phyloP scores from a whole-genome alignment of 2,329 filamentous ascomycete species.

The Arthrobotrys sinensis region DNA sequence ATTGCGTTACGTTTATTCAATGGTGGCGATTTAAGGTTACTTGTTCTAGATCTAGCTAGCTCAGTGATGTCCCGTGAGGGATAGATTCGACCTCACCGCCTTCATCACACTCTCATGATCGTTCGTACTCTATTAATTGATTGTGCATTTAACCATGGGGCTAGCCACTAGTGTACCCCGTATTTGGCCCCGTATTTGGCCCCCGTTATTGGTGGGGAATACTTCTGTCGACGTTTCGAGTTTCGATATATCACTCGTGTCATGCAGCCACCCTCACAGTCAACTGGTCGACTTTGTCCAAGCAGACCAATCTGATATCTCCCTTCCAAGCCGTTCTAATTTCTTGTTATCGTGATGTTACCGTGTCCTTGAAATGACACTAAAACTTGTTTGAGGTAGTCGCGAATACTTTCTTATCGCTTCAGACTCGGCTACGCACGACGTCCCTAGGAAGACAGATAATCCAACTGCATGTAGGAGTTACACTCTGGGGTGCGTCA shows the following conservation, averaged over 20 bases:
- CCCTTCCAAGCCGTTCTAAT: slow-evolving; percentile 1
- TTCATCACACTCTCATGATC: slow-evolving; percentile 16
- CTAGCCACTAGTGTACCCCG: slow-evolving; percentile 28
- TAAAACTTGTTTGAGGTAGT: slow-evolving; percentile 38
- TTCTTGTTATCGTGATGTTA: slow-evolving; percentile 28
- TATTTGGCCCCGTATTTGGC: slow-evolving; percentile 8
- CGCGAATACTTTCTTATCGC: slow-evolving; percentile 35
- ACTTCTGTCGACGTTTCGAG: slow-evolving; percentile 6
- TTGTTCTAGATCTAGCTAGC: slow-evolving; percentile 24
- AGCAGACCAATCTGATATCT: slow-evolving; percentile 28
- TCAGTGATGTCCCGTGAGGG: slow-evolving; percentile 23
- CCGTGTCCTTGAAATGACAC: slow-evolving; percentile 22
- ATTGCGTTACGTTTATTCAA: slow-evolving; percentile 1
- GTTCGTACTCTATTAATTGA: slow-evolving; percentile 1
- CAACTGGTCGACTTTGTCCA: slow-evolving; percentile 11
- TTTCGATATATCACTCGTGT: slow-evolving; percentile 32
- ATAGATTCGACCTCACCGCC: slow-evolving; percentile 24
- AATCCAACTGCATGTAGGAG: slow-evolving; percentile 9
- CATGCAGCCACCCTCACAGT: slow-evolving; percentile 27
- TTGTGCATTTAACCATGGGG: slow-evolving; percentile 37
- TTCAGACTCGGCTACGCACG: slow-evolving; percentile 2
- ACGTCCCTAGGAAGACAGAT: slow-evolving; percentile 26
- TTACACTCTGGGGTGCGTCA: slow-evolving; percentile 41
- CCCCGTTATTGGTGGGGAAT: slow-evolving; percentile 21
- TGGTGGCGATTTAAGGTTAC: slow-evolving; percentile 23